Evolutionary conservation across 352 stramenopile species (phyloP).

Genomic region (Phytophthora uliginosa): DNA sequence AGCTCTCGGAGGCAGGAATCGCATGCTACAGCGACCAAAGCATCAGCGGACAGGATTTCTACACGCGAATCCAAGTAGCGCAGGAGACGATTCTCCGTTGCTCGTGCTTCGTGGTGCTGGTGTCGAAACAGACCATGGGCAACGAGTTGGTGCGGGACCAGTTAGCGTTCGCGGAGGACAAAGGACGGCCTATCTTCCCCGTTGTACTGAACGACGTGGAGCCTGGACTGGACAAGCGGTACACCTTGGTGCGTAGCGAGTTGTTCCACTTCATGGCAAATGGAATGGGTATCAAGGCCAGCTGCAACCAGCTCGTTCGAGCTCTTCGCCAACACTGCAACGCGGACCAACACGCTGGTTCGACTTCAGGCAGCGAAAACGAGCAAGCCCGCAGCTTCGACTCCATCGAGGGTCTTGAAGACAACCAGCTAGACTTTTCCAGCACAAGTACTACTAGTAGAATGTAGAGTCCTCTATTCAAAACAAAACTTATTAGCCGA

Average conservation of each 20-base stretch:
- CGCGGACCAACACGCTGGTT: slow-evolving; percentile 5
- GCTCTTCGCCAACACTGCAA: slow-evolving; percentile 4
- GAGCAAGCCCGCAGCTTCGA: slow-evolving; percentile 21
- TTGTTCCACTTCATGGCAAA: slow-evolving; percentile 77
- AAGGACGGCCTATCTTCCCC: too few relatives aligned
- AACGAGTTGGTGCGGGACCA: slow-evolving; percentile 81
- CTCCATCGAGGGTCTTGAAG: slow-evolving; percentile 26
- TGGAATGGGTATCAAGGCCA: slow-evolving; percentile 60
- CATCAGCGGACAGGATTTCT: slow-evolving; percentile 23
- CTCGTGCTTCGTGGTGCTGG: slow-evolving; percentile 69
- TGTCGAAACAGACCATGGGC: slow-evolving; percentile 65
- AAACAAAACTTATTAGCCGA: not conserved
- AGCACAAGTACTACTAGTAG: slow-evolving; percentile 5
- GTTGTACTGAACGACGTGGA: slow-evolving; percentile 5
- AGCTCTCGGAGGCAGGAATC: slow-evolving; percentile 11
- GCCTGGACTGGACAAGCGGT: slow-evolving; percentile 72
- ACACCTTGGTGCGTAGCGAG: slow-evolving; percentile 74
- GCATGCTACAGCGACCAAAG: slow-evolving; percentile 26
- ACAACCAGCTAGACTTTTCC: slow-evolving; percentile 9
- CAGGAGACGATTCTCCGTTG: slow-evolving; percentile 80
- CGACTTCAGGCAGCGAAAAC: slow-evolving; percentile 9
- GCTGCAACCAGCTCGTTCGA: slow-evolving; percentile 68
- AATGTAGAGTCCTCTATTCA: slow-evolving; percentile 4
- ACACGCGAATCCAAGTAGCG: slow-evolving; percentile 19
- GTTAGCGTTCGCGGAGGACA: slow-evolving; percentile 33